Evolutionary conservation across 2,329 filamentous ascomycete genomes (phyloP).

Genomic region (Colletotrichum siamense): DNA sequence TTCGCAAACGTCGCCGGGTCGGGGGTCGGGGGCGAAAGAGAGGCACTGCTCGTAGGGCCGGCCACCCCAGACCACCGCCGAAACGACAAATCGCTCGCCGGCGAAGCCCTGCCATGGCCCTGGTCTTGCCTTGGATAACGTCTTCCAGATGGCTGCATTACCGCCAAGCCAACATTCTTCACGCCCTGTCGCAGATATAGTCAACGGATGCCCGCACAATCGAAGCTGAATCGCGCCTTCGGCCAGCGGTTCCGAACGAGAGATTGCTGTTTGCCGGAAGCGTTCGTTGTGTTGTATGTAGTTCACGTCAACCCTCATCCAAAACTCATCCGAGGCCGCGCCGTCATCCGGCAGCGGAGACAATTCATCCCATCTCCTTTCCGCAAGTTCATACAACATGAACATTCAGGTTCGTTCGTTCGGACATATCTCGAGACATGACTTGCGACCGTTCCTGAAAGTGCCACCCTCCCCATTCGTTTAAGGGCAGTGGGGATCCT

Average conservation of each 20-base stretch:
- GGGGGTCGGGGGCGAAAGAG: not conserved
- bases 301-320: not conserved
- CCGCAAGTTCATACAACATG: not conserved
- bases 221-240: not conserved
- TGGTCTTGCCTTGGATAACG: not conserved
- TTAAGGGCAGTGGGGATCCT: not conserved
- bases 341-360: not conserved
- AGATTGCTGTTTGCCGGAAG: not conserved
- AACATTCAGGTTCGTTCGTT: not conserved
- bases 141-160: not conserved
- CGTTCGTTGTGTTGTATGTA: not conserved
- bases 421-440: not conserved
- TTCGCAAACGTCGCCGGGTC: not conserved
- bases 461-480: not conserved
- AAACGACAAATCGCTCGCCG: not conserved
- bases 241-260: not conserved
- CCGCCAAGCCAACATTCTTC: not conserved
- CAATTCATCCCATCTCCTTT: not conserved
- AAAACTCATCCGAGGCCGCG: not conserved
- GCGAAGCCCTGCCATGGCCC: not conserved
- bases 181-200: not conserved
- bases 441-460: not conserved
- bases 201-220: not conserved
- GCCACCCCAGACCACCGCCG: not conserved
- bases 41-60: not conserved